Conservation (phyloP, 2,329 filamentous ascomycete species). For the Herpotrichia juniperi region DNA sequence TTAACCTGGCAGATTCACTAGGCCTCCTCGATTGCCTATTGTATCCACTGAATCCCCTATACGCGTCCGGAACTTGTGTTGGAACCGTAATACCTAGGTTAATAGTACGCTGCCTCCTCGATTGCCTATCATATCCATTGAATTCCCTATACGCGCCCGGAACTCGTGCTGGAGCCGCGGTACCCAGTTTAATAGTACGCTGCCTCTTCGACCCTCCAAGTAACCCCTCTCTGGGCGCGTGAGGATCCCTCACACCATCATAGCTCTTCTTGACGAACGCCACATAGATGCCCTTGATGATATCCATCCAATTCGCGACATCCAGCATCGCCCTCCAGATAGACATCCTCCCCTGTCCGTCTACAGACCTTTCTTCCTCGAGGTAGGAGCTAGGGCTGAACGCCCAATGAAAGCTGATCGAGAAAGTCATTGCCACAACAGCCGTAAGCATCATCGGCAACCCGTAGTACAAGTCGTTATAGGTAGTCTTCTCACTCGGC, state of each 20-base stretch:
- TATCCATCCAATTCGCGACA: conserved; percentile 6
- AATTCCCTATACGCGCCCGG: too few relatives aligned
- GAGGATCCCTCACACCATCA: neutral
- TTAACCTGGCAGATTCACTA: neutral
- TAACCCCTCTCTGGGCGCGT: neutral
- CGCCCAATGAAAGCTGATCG: conserved; percentile 11
- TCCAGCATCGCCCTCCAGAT: conserved; percentile 1
- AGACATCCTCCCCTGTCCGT: neutral
- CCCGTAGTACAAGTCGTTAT: conserved; percentile 27
- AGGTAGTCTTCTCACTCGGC: conserved; percentile 17
- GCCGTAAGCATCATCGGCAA: conserved; percentile 25
- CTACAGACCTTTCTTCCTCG: neutral
- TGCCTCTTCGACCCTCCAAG: neutral
- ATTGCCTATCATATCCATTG: too few relatives aligned
- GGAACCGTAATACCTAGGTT: neutral
- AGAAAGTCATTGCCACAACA: conserved; percentile 28
- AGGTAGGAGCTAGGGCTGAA: conserved; percentile 21
- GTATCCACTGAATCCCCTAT: neutral
- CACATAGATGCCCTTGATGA: neutral
- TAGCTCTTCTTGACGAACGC: neutral
- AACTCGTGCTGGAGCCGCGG: neutral
- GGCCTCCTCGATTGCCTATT: neutral
- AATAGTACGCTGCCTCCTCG: too few relatives aligned
- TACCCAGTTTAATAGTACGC: neutral
- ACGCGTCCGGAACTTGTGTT: neutral